Base-by-base conservation (phyloP, 164 flowering plant genomes). In the Nelumbo lutea region DNA sequence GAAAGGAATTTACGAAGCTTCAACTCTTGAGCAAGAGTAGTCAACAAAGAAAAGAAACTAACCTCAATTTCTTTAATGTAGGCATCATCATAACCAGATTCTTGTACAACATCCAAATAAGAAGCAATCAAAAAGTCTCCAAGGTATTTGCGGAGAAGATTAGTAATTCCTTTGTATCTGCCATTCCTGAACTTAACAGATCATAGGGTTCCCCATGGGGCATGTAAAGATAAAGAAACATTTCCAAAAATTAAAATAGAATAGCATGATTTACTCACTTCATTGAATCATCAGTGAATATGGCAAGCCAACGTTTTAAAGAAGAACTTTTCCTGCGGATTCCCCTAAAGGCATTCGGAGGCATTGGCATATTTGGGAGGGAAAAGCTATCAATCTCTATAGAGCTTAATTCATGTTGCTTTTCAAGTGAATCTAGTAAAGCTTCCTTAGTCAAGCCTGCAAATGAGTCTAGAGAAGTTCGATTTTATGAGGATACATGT, bases 51-150 rank as follows among this genome's bases (percentile, higher is more conserved):
- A 5, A 62, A 48, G 55, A 46, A 59, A 11, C 46, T 66, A 69
- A 94, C 98, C 96, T 95, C 98, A 62, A 95, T 84, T 83, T 90
- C 97, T 74, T 84, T 88, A 41, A 89, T 75, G 73, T 89, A 88
- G 8, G 79, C 69, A 71, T 80, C 80, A 75, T 82, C 87, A 69
- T 79, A 86, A 47, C 97, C 94, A 68, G 94, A 90, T 70, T 90
- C 91, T 81, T 84, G 82, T 50, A 89, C 81, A 53, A 79, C 82
- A 62, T 82, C 81, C 72, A 88, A 72, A 81, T 95, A 95, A 52
- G 93, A 88, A 72, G 93, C 92, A 76, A 95, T 90, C 39, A 95
- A 62, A 75, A 86, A 77, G 81, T 95, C 98, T 52, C 98, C 97
- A 61, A 95, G 87, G 83, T 87, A 92, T 77, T 89, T 90, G 64